Conservation (phyloP, 78 protist species). For the Tieghemostelium lacteum region DNA sequence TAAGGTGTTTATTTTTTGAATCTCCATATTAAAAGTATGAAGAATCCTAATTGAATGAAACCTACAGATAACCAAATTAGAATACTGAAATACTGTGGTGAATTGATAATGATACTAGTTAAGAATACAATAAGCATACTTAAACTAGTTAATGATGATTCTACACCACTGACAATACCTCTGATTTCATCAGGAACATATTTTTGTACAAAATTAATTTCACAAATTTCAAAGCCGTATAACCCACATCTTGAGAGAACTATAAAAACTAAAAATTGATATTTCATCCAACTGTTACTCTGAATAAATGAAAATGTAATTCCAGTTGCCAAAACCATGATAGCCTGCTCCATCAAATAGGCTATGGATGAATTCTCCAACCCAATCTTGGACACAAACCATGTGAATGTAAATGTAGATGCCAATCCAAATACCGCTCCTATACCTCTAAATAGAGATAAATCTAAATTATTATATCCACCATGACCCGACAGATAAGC, state of each 20-base stretch:
- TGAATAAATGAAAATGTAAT: background rate
- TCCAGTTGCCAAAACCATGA: conserved; percentile 6
- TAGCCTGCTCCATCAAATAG: conserved; percentile 27
- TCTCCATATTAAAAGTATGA: conserved; percentile 24
- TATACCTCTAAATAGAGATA: conserved; percentile 18
- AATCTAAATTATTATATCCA: conserved; percentile 5
- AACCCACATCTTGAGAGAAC: conserved; percentile 45
- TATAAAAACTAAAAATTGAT: conserved; percentile 11
- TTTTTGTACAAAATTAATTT: conserved; percentile 34
- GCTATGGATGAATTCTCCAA: background rate
- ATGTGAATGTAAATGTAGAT: background rate
- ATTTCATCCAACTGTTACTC: background rate
- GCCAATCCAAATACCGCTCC: conserved; percentile 40
- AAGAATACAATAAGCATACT: conserved; percentile 10
- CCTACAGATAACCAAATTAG: conserved; percentile 27
- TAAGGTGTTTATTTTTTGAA: too few relatives aligned
- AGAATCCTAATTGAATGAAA: conserved; percentile 18
- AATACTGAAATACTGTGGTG: conserved; percentile 2
- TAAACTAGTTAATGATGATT: conserved; percentile 29
- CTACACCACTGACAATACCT: conserved; percentile 51
- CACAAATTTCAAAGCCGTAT: conserved; percentile 49
- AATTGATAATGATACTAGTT: background rate
- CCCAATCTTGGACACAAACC: background rate
- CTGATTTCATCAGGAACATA: conserved; percentile 10
- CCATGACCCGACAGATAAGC: conserved; percentile 27